Conservation (phyloP, 305 asterid genomes). For the Fraxinus albicans region DNA sequence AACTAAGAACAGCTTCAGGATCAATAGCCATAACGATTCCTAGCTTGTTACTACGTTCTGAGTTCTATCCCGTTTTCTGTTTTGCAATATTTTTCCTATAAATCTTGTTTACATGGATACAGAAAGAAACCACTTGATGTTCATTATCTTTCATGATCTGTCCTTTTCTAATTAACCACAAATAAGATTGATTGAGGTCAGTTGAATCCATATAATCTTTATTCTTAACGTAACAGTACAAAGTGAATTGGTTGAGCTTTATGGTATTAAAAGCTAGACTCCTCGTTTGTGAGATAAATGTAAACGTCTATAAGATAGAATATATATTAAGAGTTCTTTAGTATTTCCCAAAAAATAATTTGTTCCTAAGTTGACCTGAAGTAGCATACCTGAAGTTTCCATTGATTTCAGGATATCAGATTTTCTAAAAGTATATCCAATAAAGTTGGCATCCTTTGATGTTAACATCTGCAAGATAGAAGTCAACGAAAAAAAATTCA, state of each 20-base stretch:
- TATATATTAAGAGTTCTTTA: neutral
- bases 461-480: conserved; percentile 77
- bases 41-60: neutral
- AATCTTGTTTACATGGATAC: neutral
- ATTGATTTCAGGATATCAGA: conserved; percentile 79
- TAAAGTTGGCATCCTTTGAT: conserved; percentile 89
- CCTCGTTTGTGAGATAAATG: neutral
- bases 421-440: conserved; percentile 96
- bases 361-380: neutral
- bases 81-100: neutral
- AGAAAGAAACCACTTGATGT: neutral
- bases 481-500: neutral
- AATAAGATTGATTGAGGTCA: neutral
- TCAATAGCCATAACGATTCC: neutral
- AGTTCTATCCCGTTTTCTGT: neutral
- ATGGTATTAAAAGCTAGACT: neutral
- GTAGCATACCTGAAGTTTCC: conserved; percentile 66
- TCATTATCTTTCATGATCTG: neutral
- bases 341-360: neutral
- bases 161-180: neutral
- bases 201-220: neutral
- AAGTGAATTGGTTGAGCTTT: neutral
- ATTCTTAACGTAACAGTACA: neutral
- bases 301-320: neutral
- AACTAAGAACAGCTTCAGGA: neutral